Evolutionary conservation across 1,284 basidiomycete species (phyloP).

Genomic region (Ceratobasidium sp.): DNA sequence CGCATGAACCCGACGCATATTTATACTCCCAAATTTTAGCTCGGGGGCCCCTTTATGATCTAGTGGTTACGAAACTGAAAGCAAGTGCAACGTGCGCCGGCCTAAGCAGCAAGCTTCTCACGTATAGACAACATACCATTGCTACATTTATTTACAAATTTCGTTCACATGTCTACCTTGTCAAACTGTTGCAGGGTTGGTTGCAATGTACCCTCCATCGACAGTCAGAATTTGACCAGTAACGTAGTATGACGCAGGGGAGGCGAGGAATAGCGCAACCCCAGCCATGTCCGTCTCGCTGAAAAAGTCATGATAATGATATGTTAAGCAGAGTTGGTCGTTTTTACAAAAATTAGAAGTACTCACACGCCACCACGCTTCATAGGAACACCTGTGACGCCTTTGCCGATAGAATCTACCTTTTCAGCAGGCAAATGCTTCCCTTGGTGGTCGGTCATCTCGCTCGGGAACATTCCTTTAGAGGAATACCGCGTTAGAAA

Average conservation of each 20-base stretch:
- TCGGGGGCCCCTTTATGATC: too few relatives aligned
- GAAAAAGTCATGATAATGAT: background rate
- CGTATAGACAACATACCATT: too few relatives aligned
- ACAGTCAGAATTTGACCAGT: constrained; percentile 80
- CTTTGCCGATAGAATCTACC: constrained; percentile 56
- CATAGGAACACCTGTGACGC: constrained; percentile 31
- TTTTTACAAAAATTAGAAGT: constrained; percentile 65
- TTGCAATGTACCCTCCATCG: constrained; percentile 78
- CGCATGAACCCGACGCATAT: too few relatives aligned
- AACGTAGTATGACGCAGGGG: constrained; percentile 75
- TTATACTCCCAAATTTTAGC: too few relatives aligned
- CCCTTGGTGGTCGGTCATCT: constrained; percentile 71
- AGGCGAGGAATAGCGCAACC: constrained; percentile 78
- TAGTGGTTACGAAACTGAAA: too few relatives aligned
- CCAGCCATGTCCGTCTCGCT: constrained; percentile 80
- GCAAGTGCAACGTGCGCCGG: too few relatives aligned
- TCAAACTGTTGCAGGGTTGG: constrained; percentile 67
- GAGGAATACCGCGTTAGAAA: too few relatives aligned
- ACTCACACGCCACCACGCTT: constrained; percentile 25
- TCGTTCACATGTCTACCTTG: background rate
- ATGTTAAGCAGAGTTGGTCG: background rate
- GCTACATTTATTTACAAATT: too few relatives aligned
- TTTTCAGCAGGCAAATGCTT: constrained; percentile 37
- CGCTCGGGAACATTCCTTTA: constrained; percentile 62
- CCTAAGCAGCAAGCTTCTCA: too few relatives aligned